These are phyloP conservation scores for Cutaneotrichosporon sp. DNA, from an alignment of 1,284 basidiomycete species.

Conservation along the genomic window DNA sequence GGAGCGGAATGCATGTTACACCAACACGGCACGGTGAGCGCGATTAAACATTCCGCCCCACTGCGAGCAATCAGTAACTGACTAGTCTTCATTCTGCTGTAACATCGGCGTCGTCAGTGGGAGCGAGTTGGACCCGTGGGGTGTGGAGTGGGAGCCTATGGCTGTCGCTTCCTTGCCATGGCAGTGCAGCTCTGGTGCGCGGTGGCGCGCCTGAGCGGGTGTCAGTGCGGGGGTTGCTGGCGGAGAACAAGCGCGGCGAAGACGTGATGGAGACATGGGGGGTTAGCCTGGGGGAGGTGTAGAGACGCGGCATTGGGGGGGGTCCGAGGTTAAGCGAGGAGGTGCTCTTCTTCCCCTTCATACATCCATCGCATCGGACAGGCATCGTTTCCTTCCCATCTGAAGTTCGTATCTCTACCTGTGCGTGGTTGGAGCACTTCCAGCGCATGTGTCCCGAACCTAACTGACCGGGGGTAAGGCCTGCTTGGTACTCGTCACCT, in stretches of 20 bases:
- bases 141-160: not conserved
- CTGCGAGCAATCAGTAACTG: not conserved
- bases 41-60: not conserved
- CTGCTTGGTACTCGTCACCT: no score
- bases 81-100: not conserved
- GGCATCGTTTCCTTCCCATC: no score
- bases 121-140: not conserved
- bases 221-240: not conserved
- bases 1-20: not conserved
- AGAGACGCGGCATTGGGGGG: not conserved
- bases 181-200: not conserved
- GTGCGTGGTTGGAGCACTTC: no score
- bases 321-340: not conserved
- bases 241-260: not conserved
- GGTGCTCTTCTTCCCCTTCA: no score
- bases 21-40: not conserved
- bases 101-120: not conserved
- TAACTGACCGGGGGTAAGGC: no score
- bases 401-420: no score
- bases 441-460: no score
- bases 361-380: no score
- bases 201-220: no score
- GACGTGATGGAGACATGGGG: not conserved
- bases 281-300: not conserved
- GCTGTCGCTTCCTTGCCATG: not conserved